Conservation (phyloP, 108 stramenopile genomes). For the Discostella stelligeroides region DNA sequence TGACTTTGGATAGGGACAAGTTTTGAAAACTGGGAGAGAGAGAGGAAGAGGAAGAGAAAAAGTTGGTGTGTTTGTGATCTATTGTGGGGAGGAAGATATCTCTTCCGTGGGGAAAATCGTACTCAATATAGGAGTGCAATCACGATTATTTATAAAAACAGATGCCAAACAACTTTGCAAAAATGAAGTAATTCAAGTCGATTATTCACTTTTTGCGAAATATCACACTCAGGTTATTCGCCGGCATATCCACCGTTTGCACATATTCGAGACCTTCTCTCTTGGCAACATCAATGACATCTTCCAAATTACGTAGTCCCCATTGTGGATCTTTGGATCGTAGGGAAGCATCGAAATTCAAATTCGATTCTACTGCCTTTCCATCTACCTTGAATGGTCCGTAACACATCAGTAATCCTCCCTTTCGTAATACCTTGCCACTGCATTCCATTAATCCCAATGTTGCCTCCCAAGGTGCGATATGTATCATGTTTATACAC, state of each 20-base stretch:
- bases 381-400: slow-evolving; percentile 78
- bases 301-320: slow-evolving; percentile 78
- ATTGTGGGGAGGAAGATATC: not conserved
- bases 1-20: slow-evolving; percentile 33
- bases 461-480: slow-evolving; percentile 84
- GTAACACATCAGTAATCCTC: slow-evolving; percentile 71
- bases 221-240: slow-evolving; percentile 79
- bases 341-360: slow-evolving; percentile 73
- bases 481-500: slow-evolving; percentile 90
- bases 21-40: slow-evolving; percentile 19
- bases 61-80: not conserved
- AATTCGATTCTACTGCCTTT: slow-evolving; percentile 75
- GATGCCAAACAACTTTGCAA: not conserved
- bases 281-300: slow-evolving; percentile 62
- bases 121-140: not conserved
- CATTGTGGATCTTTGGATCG: slow-evolving; percentile 56
- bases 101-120: not conserved
- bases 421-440: slow-evolving; percentile 38
- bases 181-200: not conserved
- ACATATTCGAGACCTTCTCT: slow-evolving; percentile 56
- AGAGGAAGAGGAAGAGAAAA: not conserved
- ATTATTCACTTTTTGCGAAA: slow-evolving; percentile 50
- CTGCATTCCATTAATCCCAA: slow-evolving; percentile 74
- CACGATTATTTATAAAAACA: not conserved
- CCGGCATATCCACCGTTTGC: slow-evolving; percentile 80